Evolutionary conservation across 2,329 filamentous ascomycete species (phyloP).

Genomic region (Pestalotiopsis fici): DNA sequence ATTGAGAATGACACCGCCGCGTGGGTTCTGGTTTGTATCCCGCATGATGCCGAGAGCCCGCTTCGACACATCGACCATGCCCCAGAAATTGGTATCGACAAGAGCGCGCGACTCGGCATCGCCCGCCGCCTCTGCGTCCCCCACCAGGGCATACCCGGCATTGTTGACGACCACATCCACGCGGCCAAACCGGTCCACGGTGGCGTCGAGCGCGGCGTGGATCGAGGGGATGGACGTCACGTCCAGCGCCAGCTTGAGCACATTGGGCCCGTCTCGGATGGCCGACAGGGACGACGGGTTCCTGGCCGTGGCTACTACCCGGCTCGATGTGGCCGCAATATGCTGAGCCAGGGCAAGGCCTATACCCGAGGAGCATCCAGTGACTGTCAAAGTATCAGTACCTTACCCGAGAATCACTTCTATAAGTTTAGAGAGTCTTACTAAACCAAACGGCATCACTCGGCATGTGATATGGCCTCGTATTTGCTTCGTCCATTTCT

Average conservation of each 20-base stretch:
- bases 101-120: constrained; percentile 32
- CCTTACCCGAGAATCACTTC: not conserved
- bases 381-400: constrained; percentile 20
- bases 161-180: constrained; percentile 35
- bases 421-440: constrained; percentile 11
- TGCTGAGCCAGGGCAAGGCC: constrained; percentile 24
- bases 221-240: constrained; percentile 43
- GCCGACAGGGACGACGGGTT: constrained; percentile 39
- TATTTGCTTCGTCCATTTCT: constrained; percentile 5
- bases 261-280: constrained; percentile 32
- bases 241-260: constrained; percentile 48
- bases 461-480: constrained; percentile 20
- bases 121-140: constrained; percentile 30
- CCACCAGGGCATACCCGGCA: constrained; percentile 28
- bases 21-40: constrained; percentile 28
- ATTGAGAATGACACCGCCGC: constrained; percentile 55
- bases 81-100: constrained; percentile 46
- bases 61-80: constrained; percentile 38
- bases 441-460: constrained; percentile 27
- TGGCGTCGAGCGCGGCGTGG: constrained; percentile 30
- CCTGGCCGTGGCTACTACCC: constrained; percentile 34
- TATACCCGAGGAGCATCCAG: constrained; percentile 31
- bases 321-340: constrained; percentile 21
- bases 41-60: constrained; percentile 38
- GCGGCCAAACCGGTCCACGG: constrained; percentile 34